phyloP scores from a whole-genome alignment of 495 filamentous ascomycete species.

The Tuber aestivum region DNA sequence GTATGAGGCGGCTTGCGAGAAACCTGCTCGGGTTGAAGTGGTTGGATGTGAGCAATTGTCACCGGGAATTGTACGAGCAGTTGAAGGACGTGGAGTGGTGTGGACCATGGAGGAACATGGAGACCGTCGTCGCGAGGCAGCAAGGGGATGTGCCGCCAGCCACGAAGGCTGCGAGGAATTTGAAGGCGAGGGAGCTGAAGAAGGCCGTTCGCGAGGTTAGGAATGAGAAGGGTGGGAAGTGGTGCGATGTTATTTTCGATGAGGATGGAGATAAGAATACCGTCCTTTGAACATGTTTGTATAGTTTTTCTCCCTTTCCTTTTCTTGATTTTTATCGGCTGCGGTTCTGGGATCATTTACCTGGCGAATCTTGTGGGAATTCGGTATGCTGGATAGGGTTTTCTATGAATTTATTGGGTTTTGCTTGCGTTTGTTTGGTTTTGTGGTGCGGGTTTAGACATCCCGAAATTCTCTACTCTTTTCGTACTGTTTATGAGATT shows the following conservation, averaged over 20 bases:
- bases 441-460: neutral
- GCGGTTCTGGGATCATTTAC: neutral
- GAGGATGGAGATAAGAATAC: neutral
- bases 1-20: slow-evolving; percentile 22
- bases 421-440: neutral
- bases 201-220: slow-evolving; percentile 22
- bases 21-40: slow-evolving; percentile 32
- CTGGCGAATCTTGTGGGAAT: neutral
- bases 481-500: neutral
- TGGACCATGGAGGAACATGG: slow-evolving; percentile 32
- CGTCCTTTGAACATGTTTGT: neutral
- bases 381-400: neutral
- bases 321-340: neutral
- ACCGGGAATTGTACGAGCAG: slow-evolving; percentile 19
- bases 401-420: neutral
- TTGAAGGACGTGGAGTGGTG: slow-evolving; percentile 28
- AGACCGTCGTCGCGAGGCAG: slow-evolving; percentile 28
- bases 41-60: slow-evolving; percentile 28
- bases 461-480: neutral
- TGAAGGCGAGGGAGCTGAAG: slow-evolving; percentile 9
- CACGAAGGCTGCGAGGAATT: slow-evolving; percentile 9
- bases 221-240: slow-evolving; percentile 24
- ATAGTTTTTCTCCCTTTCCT: neutral
- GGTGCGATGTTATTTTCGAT: slow-evolving; percentile 21
- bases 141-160: neutral